Base-by-base conservation (phyloP, 108 stramenopile species). In the Nitzschia putrida region DNA sequence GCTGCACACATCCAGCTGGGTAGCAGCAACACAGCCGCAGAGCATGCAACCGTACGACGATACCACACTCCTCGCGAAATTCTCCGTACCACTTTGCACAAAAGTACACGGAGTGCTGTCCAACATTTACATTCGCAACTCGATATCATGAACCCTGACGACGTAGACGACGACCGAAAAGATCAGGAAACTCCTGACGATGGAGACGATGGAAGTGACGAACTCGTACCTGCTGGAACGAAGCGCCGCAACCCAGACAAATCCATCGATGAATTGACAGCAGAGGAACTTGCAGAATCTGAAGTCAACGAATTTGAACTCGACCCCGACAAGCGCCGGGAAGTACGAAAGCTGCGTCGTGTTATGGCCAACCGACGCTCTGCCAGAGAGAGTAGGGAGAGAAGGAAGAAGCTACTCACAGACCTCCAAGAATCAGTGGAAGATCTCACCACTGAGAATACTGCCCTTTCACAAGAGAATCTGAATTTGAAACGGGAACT, bases 311-410 rank as follows among this genome's bases (percentile, higher is more conserved):
- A 78, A 0, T 66, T 55, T 37, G 77, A 71, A 52, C 53, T 78
- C 20, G 77, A 78, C 34, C 77, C 77, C 1, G 77, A 78, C 37
- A 71, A 72, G 53, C 70, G 77, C 5, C 64, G 66, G 18, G 77
- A 78, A 45, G 77, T 57, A 14, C 77, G 77, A 42, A 83, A 83
- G 55, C 57, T 78, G 59, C 65, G 76, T n/a, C 74, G 82, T 21
- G 66, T 83, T 37, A 75, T 83, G 69, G 82, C 82, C 14, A 83
- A 83, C 39, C 82, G 82, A 53, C 40, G 72, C 54, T 83, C 82
- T 11, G 82, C 82, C 29, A 29, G 79, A 24, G 78, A 76, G 38
- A 73, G 71, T 58, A 57, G 78, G 20, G 77, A 83, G 57, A 69
- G 82, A 56, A 52, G 82, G 24, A 83, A 80, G 52, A 75, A 80